phyloP scores from a whole-genome alignment of 2,329 filamentous ascomycete species.

The Grosmannia huntii region DNA sequence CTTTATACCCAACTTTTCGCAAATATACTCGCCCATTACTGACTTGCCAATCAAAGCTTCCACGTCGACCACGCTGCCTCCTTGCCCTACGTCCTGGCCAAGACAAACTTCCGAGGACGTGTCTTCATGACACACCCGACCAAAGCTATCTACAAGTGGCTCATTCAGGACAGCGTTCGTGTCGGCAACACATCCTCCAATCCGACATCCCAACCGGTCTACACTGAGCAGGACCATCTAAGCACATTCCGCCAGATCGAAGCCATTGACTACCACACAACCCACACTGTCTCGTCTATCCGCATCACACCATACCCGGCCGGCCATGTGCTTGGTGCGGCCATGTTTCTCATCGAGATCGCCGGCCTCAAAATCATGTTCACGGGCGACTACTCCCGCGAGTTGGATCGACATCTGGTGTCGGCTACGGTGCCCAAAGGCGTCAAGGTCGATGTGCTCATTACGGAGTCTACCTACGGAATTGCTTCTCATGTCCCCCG shows the following conservation, averaged over 20 bases:
- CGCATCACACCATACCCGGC: constrained; percentile 94
- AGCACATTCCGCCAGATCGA: constrained; percentile 91
- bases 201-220: constrained; percentile 60
- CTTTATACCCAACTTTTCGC: not conserved
- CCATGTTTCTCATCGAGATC: constrained; percentile 97
- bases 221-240: constrained; percentile 89
- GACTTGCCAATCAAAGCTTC: constrained; percentile 50
- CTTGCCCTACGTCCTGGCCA: constrained; percentile 92
- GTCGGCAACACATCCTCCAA: constrained; percentile 62
- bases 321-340: constrained; percentile 92
- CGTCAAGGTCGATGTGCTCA: constrained; percentile 88
- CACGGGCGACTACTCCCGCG: constrained; percentile 92
- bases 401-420: constrained; percentile 90
- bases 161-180: constrained; percentile 92
- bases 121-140: constrained; percentile 99
- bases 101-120: constrained; percentile 92
- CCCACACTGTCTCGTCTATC: constrained; percentile 91
- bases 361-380: constrained; percentile 94
- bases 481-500: constrained; percentile 89
- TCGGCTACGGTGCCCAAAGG: constrained; percentile 82
- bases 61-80: constrained; percentile 98
- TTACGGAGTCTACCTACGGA: constrained; percentile 94
- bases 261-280: constrained; percentile 96
- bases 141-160: constrained; percentile 99
- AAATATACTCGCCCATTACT: constrained; percentile 1